phyloP scores from a whole-genome alignment of 176 grass and related monocot genomes.

The Lolium perenne region DNA sequence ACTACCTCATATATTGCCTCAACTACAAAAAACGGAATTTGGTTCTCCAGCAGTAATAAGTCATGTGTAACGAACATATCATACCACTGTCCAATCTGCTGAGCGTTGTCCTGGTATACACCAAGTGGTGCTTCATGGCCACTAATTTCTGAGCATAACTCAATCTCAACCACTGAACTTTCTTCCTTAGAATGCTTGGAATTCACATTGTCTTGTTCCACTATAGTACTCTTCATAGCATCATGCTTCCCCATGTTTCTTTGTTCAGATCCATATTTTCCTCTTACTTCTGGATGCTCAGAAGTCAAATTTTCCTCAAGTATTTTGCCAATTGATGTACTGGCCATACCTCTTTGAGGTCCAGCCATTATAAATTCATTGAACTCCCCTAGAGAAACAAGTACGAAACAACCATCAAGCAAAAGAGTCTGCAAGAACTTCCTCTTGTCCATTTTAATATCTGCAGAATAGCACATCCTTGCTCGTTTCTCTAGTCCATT shows the following conservation, averaged over 20 bases:
- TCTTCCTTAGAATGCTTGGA: not conserved
- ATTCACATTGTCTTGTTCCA: not conserved
- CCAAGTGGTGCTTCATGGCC: rapidly evolving
- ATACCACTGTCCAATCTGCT: not conserved
- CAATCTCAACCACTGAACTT: not conserved
- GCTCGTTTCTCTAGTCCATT: not conserved
- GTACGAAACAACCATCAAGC: slow-evolving; percentile 35
- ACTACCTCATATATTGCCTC: not conserved
- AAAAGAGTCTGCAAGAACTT: slow-evolving; percentile 31
- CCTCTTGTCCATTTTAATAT: slow-evolving; percentile 25
- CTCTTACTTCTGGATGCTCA: rapidly evolving
- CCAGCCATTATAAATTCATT: not conserved
- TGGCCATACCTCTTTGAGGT: rapidly evolving
- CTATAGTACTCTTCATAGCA: rapidly evolving
- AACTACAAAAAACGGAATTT: not conserved
- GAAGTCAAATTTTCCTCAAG: rapidly evolving
- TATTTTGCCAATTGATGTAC: rapidly evolving
- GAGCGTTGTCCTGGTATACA: not conserved
- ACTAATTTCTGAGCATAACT: not conserved
- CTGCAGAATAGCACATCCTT: slow-evolving; percentile 27
- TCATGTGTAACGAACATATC: not conserved
- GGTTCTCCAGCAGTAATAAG: not conserved
- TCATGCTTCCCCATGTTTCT: rapidly evolving
- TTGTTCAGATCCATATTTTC: rapidly evolving
- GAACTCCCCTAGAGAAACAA: not conserved